Conservation (phyloP, 1,284 basidiomycete genomes). For the Trichosporon sp. region DNA sequence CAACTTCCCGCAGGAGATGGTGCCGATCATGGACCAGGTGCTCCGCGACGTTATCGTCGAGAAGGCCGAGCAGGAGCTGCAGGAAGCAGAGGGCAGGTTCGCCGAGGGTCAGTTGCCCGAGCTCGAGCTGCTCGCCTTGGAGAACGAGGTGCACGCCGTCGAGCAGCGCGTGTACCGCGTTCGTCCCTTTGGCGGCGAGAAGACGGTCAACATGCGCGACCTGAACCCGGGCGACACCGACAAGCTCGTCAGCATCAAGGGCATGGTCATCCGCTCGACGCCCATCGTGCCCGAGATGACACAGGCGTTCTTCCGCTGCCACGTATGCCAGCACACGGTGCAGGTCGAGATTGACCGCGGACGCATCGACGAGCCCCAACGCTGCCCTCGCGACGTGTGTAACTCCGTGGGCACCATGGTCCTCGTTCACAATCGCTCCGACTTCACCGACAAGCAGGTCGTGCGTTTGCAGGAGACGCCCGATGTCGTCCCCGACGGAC, state of each 20-base stretch:
- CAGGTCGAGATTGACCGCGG: constrained; percentile 95
- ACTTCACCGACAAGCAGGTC: constrained; percentile 93
- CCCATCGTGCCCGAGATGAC: constrained; percentile 99
- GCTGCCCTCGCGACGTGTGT: constrained; percentile 92
- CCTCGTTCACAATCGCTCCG: constrained; percentile 94
- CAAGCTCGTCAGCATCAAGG: constrained; percentile 93
- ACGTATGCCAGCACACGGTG: constrained; percentile 92
- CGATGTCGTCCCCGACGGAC: constrained; percentile 95
- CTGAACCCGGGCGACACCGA: constrained; percentile 92
- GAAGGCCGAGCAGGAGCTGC: constrained; percentile 74
- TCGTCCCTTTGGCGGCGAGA: constrained; percentile 78
- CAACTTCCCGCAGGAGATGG: constrained; percentile 94
- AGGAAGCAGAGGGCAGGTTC: constrained; percentile 50
- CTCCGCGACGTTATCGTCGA: constrained; percentile 88
- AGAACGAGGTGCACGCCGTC: constrained; percentile 77
- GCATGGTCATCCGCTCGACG: constrained; percentile 94
- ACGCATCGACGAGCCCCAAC: constrained; percentile 86
- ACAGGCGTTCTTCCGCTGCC: constrained; percentile 93
- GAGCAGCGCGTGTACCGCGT: constrained; percentile 85
- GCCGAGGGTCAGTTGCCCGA: constrained; percentile 42
- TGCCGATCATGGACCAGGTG: constrained; percentile 95
- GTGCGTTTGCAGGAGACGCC: constrained; percentile 96
- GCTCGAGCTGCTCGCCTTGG: constrained; percentile 70
- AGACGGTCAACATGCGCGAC: constrained; percentile 82
- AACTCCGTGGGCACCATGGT: constrained; percentile 84